Conservation (phyloP, 163 green algal genomes). For the Picocystis sp. region DNA sequence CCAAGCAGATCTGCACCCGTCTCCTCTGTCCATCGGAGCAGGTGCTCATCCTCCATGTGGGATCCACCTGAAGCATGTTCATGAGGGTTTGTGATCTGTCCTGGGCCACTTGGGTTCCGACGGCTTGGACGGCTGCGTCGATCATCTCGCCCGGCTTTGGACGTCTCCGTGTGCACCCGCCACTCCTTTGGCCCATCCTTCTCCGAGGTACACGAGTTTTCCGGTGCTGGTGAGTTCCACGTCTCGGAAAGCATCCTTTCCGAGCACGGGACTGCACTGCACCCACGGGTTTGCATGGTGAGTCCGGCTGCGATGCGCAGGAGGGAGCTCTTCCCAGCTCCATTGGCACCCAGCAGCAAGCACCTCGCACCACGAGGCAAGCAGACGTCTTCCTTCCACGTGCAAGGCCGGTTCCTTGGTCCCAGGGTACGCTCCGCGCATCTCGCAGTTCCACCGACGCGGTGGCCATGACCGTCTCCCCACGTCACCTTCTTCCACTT, state of each 20-base stretch:
- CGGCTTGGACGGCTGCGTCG: slow-evolving; percentile 10
- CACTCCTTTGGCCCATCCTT: slow-evolving; percentile 1
- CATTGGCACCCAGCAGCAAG: slow-evolving; percentile 85
- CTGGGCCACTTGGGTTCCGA: slow-evolving; percentile 17
- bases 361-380: slow-evolving; percentile 47
- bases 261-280: slow-evolving; percentile 55
- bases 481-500: no score
- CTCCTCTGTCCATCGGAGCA: slow-evolving; percentile 32
- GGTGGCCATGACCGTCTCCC: no score
- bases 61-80: slow-evolving; percentile 34
- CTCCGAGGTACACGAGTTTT: slow-evolving; percentile 18
- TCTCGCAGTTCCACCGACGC: no score
- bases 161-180: background rate
- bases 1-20: slow-evolving; percentile 54
- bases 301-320: slow-evolving; percentile 76
- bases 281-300: slow-evolving; percentile 71
- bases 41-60: slow-evolving; percentile 28
- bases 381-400: background rate
- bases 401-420: background rate
- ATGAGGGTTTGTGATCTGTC: slow-evolving; percentile 16
- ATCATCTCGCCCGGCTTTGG: background rate
- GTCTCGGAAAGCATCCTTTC: slow-evolving; percentile 22
- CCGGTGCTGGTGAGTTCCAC: slow-evolving; percentile 12
- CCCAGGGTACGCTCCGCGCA: background rate
- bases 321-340: slow-evolving; percentile 40